Evolutionary conservation across 768 basidiomycete species (phyloP).

Genomic region (Tephrocybe sp.): DNA sequence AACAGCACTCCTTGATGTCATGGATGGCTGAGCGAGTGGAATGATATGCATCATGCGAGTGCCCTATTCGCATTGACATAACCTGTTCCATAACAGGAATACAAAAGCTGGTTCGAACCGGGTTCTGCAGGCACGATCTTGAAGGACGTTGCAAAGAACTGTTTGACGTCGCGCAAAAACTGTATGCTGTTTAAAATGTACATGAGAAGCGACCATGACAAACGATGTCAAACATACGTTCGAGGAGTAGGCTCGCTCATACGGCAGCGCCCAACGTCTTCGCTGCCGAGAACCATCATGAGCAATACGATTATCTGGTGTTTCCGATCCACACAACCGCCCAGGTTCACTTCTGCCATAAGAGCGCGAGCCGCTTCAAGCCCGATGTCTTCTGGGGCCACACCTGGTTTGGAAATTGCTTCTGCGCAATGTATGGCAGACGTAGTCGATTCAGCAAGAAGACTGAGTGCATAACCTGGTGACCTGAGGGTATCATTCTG

Average conservation of each 20-base stretch:
- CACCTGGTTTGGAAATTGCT: conserved; percentile 75
- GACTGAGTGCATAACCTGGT: conserved; percentile 89
- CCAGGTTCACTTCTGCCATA: conserved; percentile 71
- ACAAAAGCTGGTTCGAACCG: conserved; percentile 59
- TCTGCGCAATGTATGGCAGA: conserved; percentile 86
- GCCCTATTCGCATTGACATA: conserved; percentile 86
- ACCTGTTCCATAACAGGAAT: conserved; percentile 91
- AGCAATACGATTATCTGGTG: conserved; percentile 85
- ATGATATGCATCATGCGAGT: conserved; percentile 41
- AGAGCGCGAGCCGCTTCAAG: conserved; percentile 76
- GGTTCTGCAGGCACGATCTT: conserved; percentile 71
- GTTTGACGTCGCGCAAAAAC: conserved; percentile 79
- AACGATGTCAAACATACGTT: conserved; percentile 53
- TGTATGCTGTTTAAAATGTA: conserved; percentile 61
- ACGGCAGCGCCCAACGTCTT: conserved; percentile 88
- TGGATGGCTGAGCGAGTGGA: not conserved
- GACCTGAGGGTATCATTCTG: conserved; percentile 53
- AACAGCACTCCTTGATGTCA: no score
- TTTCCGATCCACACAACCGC: conserved; percentile 88
- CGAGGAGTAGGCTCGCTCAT: conserved; percentile 82
- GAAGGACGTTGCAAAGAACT: conserved; percentile 90
- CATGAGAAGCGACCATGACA: not conserved
- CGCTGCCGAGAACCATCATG: conserved; percentile 95
- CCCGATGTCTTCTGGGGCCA: conserved; percentile 92
- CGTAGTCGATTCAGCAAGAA: conserved; percentile 91